Conservation (phyloP, 2,329 filamentous ascomycete species). For the Verticillium alfalfae region DNA sequence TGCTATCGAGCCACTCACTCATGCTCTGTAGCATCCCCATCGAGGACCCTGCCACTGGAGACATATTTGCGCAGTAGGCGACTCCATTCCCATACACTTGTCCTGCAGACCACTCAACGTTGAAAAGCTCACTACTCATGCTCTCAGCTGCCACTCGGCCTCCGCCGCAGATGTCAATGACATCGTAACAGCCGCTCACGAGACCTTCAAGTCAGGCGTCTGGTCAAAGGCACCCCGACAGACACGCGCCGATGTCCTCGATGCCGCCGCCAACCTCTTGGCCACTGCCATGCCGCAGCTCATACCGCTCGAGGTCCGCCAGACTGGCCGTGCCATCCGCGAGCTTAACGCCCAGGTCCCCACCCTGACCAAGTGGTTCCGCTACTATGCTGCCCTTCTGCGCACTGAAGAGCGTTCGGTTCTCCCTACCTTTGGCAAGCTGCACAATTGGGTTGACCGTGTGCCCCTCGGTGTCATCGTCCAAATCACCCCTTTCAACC, state of each 20-base stretch:
- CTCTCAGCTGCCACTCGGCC: constrained; percentile 39
- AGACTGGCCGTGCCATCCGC: constrained; percentile 63
- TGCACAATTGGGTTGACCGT: constrained; percentile 51
- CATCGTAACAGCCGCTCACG: constrained; percentile 34
- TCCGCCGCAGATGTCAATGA: constrained; percentile 36
- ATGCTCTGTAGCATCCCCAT: constrained; percentile 36
- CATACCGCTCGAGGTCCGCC: constrained; percentile 58
- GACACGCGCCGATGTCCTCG: constrained; percentile 55
- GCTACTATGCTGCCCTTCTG: constrained; percentile 63
- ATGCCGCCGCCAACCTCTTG: constrained; percentile 52
- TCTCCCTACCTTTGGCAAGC: constrained; percentile 56
- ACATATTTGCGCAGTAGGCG: constrained; percentile 43
- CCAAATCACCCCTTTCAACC: constrained; percentile 54
- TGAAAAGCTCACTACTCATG: background rate
- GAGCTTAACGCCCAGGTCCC: constrained; percentile 68
- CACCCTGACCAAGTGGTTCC: constrained; percentile 63
- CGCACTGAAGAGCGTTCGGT: constrained; percentile 63
- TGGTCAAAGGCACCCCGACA: constrained; percentile 55
- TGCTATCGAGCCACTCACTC: constrained; percentile 5
- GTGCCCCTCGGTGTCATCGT: constrained; percentile 53
- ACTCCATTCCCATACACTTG: background rate
- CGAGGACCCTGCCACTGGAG: constrained; percentile 47
- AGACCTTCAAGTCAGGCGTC: constrained; percentile 40
- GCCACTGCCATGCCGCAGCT: constrained; percentile 45
- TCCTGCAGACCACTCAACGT: too few relatives aligned